Evolutionary conservation across 192 early-diverging fungal species (phyloP).

Genomic region (Backusella australiensis): DNA sequence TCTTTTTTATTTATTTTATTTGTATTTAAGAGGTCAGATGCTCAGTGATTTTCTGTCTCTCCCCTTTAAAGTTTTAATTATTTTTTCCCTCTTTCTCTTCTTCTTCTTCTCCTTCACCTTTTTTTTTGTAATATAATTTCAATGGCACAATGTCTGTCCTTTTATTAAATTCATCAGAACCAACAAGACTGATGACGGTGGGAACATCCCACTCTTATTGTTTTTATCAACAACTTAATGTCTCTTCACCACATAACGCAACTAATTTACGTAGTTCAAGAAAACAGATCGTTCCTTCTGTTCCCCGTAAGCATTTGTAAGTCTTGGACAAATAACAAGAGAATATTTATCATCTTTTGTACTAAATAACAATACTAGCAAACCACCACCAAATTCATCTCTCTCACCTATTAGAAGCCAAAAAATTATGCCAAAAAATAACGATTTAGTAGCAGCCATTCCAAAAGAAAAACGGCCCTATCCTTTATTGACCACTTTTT

Average conservation of each 20-base stretch:
- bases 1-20: not conserved
- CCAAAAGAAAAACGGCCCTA: constrained; percentile 10
- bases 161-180: constrained; percentile 2
- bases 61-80: not conserved
- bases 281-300: constrained; percentile 10
- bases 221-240: constrained; percentile 14
- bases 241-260: not conserved
- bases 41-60: not conserved
- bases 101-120: not conserved
- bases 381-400: constrained; percentile 14
- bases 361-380: constrained; percentile 2
- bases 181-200: constrained; percentile 1
- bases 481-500: constrained; percentile 9
- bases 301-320: constrained; percentile 14
- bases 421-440: constrained; percentile 10
- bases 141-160: constrained; percentile 5
- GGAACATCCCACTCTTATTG: constrained; percentile 9
- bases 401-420: constrained; percentile 14
- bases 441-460: not conserved
- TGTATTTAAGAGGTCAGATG: not conserved
- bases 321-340: not conserved
- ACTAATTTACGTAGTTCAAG: not conserved
- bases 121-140: not conserved
- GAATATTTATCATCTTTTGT: not conserved
- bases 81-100: not conserved